Base-by-base conservation (phyloP, 2,329 filamentous ascomycete genomes). In the Chrysosporium keratinophilum region DNA sequence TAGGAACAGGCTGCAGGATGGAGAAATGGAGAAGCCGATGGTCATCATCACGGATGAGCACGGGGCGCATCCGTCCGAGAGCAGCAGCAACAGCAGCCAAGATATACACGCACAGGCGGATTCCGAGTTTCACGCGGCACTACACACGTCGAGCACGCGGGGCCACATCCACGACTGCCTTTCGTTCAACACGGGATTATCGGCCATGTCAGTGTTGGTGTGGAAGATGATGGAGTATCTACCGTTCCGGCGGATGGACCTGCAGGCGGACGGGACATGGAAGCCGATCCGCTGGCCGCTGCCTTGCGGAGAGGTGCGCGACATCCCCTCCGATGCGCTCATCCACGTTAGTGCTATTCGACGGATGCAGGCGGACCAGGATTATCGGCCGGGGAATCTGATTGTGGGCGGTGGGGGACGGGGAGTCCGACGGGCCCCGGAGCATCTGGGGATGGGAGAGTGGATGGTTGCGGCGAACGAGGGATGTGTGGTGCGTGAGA, bases 161-260 rank as follows among this genome's bases (percentile, higher is more conserved):
- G 77, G 78, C 10, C 64, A 70, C 23, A 78, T 88, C 41, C 86
- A 91, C 64, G 87, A 90, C 65, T 87, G 84, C 2, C 76, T 90
- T 0, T 71, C 77, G 47, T 87, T 81, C 61, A 74, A 76, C 11
- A 77, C 79, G 11, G 85, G 85, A 0, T 71, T 85, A 3, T 66
- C 75, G 0, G 57, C 59, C 20, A 53, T 71, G 3, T 78, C 81
- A 0, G 84, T 88, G 0, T 60, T 84, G 0, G 77, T 76, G 1
- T 91, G 87, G 87, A 85, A 82, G 35, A 65, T 87, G 19, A 87
- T 91, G 86, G 87, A 91, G 63, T 89, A 85, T 65, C 72, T 91
- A 20, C 87, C 87, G 0, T 90, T 91, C 69, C 78, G 85, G 1
- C 76, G 87, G 20, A 90, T 93, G 84, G 87, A 91, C 60, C 71